Evolutionary conservation across 2,329 filamentous ascomycete genomes (phyloP).

Genomic region (Fusarium tricinctum): DNA sequence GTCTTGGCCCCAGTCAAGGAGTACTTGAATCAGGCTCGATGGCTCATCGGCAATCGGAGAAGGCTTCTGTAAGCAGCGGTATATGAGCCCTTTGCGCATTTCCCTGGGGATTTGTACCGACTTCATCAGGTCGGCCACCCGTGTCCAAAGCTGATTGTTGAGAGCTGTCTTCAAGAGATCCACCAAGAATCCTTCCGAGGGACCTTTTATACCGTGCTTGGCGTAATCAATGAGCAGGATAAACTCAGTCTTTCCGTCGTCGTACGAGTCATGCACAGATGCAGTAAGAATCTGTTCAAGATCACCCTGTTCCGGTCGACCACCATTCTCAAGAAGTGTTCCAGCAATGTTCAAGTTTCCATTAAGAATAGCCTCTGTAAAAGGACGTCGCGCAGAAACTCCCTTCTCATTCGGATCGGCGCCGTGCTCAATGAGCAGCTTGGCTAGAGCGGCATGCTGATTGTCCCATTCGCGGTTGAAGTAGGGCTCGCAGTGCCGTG

Average conservation of each 20-base stretch:
- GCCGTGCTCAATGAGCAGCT: conserved; percentile 47
- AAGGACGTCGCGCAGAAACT: conserved; percentile 37
- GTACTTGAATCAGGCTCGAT: conserved; percentile 44
- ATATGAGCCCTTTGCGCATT: conserved; percentile 43
- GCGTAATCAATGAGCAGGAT: conserved; percentile 43
- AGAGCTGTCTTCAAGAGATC: conserved; percentile 42
- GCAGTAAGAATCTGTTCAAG: conserved; percentile 40
- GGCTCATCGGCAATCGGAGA: conserved; percentile 46
- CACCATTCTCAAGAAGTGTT: conserved; percentile 45
- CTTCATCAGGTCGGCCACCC: conserved; percentile 47
- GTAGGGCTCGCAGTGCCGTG: conserved; percentile 45
- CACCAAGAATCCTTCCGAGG: conserved; percentile 43
- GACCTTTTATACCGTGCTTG: conserved; percentile 44
- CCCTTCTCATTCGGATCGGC: conserved; percentile 49
- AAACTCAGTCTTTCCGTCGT: conserved; percentile 47
- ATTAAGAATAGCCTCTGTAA: conserved; percentile 46
- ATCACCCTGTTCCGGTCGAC: conserved; percentile 45
- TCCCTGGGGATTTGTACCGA: conserved; percentile 43
- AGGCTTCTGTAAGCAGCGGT: conserved; percentile 42
- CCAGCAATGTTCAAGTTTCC: conserved; percentile 44
- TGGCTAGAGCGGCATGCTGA: conserved; percentile 46
- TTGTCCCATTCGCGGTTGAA: conserved; percentile 45
- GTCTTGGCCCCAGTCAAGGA: conserved; percentile 47
- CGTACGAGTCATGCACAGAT: conserved; percentile 45
- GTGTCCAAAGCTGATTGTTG: conserved; percentile 45